Conservation (phyloP, 805 yeast species). For the Diddensiella caesifluorescens region DNA sequence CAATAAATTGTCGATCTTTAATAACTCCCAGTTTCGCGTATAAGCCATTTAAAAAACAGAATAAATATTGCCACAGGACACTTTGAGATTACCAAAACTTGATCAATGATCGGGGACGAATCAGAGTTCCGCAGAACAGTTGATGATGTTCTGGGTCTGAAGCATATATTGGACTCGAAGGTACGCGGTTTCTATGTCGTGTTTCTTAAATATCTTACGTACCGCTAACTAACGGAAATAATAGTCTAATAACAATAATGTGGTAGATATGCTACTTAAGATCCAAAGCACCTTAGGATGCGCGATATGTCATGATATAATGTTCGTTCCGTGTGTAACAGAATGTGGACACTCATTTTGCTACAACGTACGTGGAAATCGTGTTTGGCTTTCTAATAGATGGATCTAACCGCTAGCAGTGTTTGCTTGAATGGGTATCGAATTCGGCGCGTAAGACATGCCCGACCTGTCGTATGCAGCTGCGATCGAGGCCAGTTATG, state of each 20-base stretch:
- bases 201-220: not conserved
- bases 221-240: not conserved
- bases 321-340: constrained; percentile 52
- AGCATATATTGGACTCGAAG: not conserved
- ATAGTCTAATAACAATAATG: not conserved
- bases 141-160: constrained; percentile 3
- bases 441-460: constrained; percentile 17
- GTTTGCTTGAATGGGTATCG: constrained; percentile 30
- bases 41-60: no score
- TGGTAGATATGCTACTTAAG: constrained; percentile 7
- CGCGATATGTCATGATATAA: constrained; percentile 54
- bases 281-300: constrained; percentile 35
- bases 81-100: no score
- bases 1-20: no score
- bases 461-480: constrained; percentile 22
- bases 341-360: constrained; percentile 67
- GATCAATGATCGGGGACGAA: not conserved
- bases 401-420: constrained; percentile 12
- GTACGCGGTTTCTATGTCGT: not conserved
- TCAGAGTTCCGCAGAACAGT: not conserved
- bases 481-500: constrained; percentile 13
- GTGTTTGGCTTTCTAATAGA: not conserved
- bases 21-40: no score
- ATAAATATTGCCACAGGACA: no score
- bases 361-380: constrained; percentile 35